phyloP scores from a whole-genome alignment of 2,329 filamentous ascomycete genomes.

The Beauveria rudraprayagi region DNA sequence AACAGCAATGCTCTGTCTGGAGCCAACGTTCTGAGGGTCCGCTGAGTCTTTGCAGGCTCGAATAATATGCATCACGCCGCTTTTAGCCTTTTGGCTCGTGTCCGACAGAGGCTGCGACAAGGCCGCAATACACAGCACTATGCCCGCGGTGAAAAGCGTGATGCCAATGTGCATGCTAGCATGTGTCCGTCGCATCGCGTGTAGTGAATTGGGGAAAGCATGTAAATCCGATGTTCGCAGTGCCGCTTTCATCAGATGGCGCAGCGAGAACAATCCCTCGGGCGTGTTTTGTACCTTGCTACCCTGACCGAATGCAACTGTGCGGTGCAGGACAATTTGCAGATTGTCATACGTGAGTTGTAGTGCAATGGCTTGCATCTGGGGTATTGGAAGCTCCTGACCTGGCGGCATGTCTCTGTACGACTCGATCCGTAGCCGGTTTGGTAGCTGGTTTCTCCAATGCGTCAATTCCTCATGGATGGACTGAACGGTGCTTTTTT shows the following conservation, averaged over 20 bases:
- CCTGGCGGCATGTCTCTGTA: neutral
- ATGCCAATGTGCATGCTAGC: conserved; percentile 11
- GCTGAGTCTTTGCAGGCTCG: conserved; percentile 3
- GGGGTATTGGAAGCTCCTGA: neutral
- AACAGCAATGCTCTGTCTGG: conserved; percentile 7
- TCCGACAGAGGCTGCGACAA: conserved; percentile 7
- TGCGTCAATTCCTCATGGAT: conserved; percentile 2
- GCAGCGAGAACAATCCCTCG: neutral
- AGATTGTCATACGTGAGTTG: conserved; percentile 11
- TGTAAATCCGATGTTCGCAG: conserved; percentile 1
- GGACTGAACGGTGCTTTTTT: neutral
- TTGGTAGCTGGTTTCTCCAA: conserved; percentile 3
- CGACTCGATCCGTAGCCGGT: neutral
- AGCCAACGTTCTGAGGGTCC: neutral
- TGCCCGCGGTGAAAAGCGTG: conserved; percentile 9
- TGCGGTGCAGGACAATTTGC: conserved; percentile 8
- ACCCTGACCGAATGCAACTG: neutral
- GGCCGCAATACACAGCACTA: conserved; percentile 9
- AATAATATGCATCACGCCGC: conserved; percentile 11
- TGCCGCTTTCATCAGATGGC: conserved; percentile 2
- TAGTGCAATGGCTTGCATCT: conserved; percentile 9
- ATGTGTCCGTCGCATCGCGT: conserved; percentile 3
- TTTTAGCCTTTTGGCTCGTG: conserved; percentile 4
- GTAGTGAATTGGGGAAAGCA: conserved; percentile 1
- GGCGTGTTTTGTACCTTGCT: conserved; percentile 1